Evolutionary conservation across 768 basidiomycete genomes (phyloP), one percentile per base, ranked within the genome.

Genomic region (Boletus insuetus): DNA sequence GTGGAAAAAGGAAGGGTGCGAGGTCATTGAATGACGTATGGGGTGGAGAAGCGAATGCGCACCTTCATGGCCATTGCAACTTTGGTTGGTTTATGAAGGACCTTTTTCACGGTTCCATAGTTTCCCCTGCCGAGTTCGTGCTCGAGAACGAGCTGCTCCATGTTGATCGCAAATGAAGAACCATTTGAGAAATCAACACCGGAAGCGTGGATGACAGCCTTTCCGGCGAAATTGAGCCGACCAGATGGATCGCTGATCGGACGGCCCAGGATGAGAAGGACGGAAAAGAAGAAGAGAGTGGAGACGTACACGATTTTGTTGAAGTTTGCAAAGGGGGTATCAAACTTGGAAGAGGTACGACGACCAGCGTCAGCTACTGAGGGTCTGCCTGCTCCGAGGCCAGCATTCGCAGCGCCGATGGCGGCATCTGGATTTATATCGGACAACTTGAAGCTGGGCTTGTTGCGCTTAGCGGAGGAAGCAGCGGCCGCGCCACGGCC

Each of bases 61-160:
- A 95, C 96, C 87, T 99, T 99, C 94, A 98, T 96, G 13, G 96
- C 96, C 95, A 99, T 98, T 55, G 82, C 82, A 43, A 98, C 93
- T 51, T 94, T 95, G 10, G 93, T 98, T 5, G 95, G 95, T 56
- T 83, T 90, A 69, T 98, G 96, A 35, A 93, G 76, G 1, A 98
- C 96, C 70, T 90, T 92, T 78, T 95, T 94, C 5, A 99, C 97
- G 3, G 94, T 96, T 41, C 97, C 97, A 65, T 98, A 98, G 71
- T 97, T 97, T 34, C 97, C 97, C 65, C 86, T 87, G 34, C 97
- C 97, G 49, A 98, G 82, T 72, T 98, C 97, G 65, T 98, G 94
- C 56, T 89, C 80, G 54, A 98, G 81, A 54, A 90, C 81, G 53
- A 99, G 82, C 69, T 98, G 88, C 54, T 84, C 82, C 96, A 96